These are phyloP conservation scores for Madurella fahalii DNA, from an alignment of 2,329 filamentous ascomycete genomes.

Conservation along the genomic window DNA sequence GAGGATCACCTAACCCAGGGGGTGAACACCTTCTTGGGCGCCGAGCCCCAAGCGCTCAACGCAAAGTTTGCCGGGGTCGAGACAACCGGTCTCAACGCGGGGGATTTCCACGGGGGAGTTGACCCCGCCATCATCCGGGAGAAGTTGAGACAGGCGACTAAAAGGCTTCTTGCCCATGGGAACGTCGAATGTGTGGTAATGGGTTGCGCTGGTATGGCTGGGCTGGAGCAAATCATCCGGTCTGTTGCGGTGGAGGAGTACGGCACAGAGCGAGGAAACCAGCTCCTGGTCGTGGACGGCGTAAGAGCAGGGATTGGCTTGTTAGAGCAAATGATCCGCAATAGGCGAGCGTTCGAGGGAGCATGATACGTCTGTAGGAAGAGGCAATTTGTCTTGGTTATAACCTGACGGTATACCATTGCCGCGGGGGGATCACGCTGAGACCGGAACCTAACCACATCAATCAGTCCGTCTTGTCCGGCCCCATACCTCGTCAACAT, in stretches of 20 bases:
- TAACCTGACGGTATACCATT: background rate
- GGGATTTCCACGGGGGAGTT: slow-evolving; percentile 70
- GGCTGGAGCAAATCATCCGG: slow-evolving; percentile 72
- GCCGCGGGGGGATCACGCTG: background rate
- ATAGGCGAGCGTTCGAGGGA: slow-evolving; percentile 37
- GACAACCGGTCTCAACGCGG: slow-evolving; percentile 75
- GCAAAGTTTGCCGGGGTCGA: slow-evolving; percentile 71
- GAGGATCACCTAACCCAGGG: slow-evolving; percentile 65
- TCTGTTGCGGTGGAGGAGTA: slow-evolving; percentile 62
- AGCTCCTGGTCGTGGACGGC: slow-evolving; percentile 72
- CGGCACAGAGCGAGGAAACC: slow-evolving; percentile 52
- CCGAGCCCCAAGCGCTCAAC: slow-evolving; percentile 31
- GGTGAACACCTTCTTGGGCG: slow-evolving; percentile 60
- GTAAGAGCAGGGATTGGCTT: slow-evolving; percentile 65
- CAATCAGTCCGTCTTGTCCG: slow-evolving; percentile 53
- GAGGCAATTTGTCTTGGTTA: background rate
- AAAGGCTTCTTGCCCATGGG: slow-evolving; percentile 54
- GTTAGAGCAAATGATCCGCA: slow-evolving; percentile 52
- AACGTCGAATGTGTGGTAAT: slow-evolving; percentile 68
- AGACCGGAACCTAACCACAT: slow-evolving; percentile 7
- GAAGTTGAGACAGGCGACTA: slow-evolving; percentile 67
- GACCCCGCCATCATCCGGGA: slow-evolving; percentile 58
- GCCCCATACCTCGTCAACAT: slow-evolving; percentile 89
- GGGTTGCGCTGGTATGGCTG: slow-evolving; percentile 89
- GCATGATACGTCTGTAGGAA: slow-evolving; percentile 3